phyloP scores from a whole-genome alignment of 176 grass and related monocot genomes.

The Otatea glauca region DNA sequence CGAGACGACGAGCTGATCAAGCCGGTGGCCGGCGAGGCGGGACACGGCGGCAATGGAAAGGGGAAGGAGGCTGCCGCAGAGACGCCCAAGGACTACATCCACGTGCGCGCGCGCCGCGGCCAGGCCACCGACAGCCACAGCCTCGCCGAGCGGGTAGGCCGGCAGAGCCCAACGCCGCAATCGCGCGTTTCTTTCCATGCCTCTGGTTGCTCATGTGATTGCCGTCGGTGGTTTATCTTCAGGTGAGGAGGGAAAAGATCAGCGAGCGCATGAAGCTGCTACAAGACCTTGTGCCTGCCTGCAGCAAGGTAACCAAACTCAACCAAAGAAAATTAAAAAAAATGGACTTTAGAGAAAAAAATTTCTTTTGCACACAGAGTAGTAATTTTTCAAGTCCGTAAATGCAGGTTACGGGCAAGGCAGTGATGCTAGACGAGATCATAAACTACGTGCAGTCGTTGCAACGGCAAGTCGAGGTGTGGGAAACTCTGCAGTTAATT shows the following conservation, averaged over 20 bases:
- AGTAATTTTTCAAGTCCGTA: not conserved
- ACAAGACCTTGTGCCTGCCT: conserved; percentile 81
- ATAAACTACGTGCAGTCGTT: conserved; percentile 84
- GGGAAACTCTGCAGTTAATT: not conserved
- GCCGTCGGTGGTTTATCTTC: conserved; percentile 5
- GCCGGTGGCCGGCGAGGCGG: not conserved
- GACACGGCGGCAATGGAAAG: not conserved
- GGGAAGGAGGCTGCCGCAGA: conserved; percentile 37
- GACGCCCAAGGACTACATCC: conserved; percentile 64
- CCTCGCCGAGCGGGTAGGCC: conserved; percentile 63
- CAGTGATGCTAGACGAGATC: conserved; percentile 81
- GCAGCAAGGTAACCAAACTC: conserved; percentile 65
- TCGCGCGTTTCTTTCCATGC: not conserved
- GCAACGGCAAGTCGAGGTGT: conserved; percentile 75
- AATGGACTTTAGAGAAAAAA: not conserved
- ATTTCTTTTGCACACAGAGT: not conserved
- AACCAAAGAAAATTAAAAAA: not conserved
- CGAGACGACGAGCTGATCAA: not conserved
- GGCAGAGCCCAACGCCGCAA: not conserved
- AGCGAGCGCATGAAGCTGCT: conserved; percentile 88
- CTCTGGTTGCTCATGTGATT: not conserved
- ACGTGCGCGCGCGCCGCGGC: conserved; percentile 69
- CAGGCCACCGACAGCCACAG: conserved; percentile 83
- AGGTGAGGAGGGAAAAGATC: conserved; percentile 92
- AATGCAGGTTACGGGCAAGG: conserved; percentile 67